A percentile compares a stretch with the other conserved stretches of the same genome.
Evolutionary conservation across 352 stramenopile species (phyloP).

Genomic region (Pythium chondricola): DNA sequence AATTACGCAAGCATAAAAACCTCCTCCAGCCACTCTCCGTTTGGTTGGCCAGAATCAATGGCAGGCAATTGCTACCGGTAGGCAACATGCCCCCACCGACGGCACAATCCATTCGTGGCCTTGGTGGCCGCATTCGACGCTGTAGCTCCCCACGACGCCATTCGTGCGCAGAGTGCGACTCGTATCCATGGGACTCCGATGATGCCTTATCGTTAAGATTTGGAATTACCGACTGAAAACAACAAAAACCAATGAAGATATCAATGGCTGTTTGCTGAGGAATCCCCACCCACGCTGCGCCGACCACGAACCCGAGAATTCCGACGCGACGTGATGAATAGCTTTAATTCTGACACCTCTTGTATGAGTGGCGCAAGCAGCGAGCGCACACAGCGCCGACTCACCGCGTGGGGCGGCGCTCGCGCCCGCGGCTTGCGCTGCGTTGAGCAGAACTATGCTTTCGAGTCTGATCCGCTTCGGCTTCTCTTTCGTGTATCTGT

Average conservation of each 20-base stretch:
- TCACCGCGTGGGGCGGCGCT: constrained; percentile 43
- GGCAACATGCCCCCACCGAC: no score
- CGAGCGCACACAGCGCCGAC: constrained; percentile 16
- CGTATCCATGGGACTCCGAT: constrained; percentile 38
- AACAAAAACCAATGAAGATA: constrained; percentile 60
- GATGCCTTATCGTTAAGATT: constrained; percentile 77
- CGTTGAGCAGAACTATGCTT: constrained; percentile 83
- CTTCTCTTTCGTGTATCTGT: constrained; percentile 15
- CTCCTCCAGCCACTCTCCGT: no score
- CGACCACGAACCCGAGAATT: neutral
- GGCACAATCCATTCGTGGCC: no score
- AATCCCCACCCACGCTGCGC: constrained; percentile 25
- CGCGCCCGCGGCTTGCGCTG: constrained; percentile 20
- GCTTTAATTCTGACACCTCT: constrained; percentile 89
- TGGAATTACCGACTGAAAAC: constrained; percentile 87
- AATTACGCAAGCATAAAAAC: no score
- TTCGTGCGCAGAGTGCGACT: no score
- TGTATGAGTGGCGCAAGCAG: constrained; percentile 72
- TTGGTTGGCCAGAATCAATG: no score
- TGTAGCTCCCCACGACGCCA: no score
- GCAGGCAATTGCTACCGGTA: no score
- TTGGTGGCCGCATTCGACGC: no score
- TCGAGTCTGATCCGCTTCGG: constrained; percentile 46
- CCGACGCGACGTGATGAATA: constrained; percentile 76
- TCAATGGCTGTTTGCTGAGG: constrained; percentile 87